phyloP scores from a whole-genome alignment of 805 yeast species.

The Metschnikowia dekortorum region DNA sequence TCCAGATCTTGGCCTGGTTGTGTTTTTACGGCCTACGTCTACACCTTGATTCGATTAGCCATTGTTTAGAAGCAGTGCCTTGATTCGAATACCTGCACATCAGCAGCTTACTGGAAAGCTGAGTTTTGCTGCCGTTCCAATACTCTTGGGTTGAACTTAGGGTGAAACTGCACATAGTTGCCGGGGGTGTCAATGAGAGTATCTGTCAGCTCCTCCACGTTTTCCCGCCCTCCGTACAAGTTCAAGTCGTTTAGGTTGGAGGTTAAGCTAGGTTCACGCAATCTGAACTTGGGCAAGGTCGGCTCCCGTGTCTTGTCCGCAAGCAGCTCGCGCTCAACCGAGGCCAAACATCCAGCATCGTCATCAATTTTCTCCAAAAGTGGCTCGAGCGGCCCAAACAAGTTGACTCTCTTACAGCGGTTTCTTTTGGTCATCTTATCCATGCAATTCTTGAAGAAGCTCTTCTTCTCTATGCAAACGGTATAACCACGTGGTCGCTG shows the following conservation, averaged over 20 bases:
- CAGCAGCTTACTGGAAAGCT: background rate
- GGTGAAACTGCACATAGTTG: background rate
- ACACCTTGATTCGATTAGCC: no score
- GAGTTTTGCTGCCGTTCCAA: background rate
- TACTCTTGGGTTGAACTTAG: background rate
- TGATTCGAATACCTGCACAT: no score
- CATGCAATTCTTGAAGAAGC: background rate
- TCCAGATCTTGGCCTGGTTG: no score
- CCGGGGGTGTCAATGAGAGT: background rate
- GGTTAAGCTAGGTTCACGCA: background rate
- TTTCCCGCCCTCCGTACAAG: background rate
- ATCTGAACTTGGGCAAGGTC: no score
- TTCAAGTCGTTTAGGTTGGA: background rate
- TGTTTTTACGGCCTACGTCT: no score
- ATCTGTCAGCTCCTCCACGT: conserved; percentile 1
- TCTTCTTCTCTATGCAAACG: background rate
- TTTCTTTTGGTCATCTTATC: background rate
- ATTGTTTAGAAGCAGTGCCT: no score
- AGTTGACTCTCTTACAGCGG: background rate
- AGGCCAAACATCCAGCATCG: background rate
- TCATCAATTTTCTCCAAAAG: background rate
- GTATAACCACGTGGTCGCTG: background rate
- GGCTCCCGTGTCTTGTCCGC: no score
- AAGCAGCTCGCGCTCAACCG: background rate
- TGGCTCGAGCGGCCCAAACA: background rate